Base-by-base conservation (phyloP, 2,329 filamentous ascomycete species). In the Colletotrichum kahawae region DNA sequence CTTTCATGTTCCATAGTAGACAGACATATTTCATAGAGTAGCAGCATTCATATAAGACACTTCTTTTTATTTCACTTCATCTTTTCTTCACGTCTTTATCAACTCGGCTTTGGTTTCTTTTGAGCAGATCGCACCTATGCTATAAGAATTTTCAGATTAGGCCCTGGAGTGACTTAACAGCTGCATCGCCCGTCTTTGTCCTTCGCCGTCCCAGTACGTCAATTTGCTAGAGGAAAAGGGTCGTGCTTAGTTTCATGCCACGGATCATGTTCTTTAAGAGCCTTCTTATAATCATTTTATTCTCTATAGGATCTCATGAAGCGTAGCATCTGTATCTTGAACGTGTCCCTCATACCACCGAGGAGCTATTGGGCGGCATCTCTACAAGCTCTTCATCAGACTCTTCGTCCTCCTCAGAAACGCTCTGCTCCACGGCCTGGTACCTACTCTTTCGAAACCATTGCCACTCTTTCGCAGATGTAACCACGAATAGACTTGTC, bases 401-500 rank as follows among this genome's bases (percentile, higher is more conserved):
- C 13, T n/a, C 33, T 7, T 56, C 43, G 5, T 21, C 38, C 7
- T 69, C 65, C 2, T 70, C 67, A 4, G 33, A 29, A 6, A 27
- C 18, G 2, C 4, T 27, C 21, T 62, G 62, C 13, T 34, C 43
- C 5, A 72, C 12, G 2, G 57, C 33, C 3, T 67, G 34, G 8
- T 72, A 67, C 18, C 16, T 48, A 1, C 8, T 29, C 9, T 75
- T 57, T 4, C 68, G 43, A 13, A 75, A 27, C 72, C 62, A 75
- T 13, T 14, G 24, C 60, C 54, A 74, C 24, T 74, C 67, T 7
- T 74, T 74, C 1, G 71, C 71, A 6, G 71, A 74, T 14, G 71
- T 64, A 1, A 74, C 71, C 16, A 74, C 66, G 1, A 74, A 27
- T 3, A 74, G 1, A 29, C 71, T 74, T 1, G 71, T 60, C 1